These are phyloP conservation scores for Helianthus tuberosus DNA, from an alignment of 129 eudicot genomes.

Conservation along the genomic window DNA sequence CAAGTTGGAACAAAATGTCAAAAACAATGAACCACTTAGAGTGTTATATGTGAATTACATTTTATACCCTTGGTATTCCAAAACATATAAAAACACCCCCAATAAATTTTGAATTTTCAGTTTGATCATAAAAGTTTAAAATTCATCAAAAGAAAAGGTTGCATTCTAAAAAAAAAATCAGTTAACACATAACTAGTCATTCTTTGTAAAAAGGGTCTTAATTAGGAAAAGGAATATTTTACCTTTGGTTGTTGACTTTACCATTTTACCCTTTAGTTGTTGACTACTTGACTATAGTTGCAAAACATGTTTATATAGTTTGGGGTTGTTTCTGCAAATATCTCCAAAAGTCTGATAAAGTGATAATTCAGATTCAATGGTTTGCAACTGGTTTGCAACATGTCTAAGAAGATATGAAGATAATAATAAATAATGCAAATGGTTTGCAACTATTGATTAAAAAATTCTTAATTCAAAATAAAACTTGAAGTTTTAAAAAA, in stretches of 20 bases:
- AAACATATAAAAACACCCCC: not conserved
- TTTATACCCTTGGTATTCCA: not conserved
- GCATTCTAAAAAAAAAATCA: no score
- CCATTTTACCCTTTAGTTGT: not conserved
- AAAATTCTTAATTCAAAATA: no score
- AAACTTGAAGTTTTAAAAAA: not conserved
- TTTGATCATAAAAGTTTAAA: no score
- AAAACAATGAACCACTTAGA: conserved; percentile 1
- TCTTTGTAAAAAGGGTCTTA: no score
- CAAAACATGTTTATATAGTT: conserved; percentile 2
- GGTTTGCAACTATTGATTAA: conserved; percentile 11
- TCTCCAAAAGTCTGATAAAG: conserved; percentile 1
- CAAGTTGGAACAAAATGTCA: conserved; percentile 7
- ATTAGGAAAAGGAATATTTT: no score
- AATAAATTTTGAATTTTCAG: not conserved
- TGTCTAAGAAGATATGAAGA: not conserved
- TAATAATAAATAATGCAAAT: conserved; percentile 22
- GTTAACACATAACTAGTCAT: not conserved
- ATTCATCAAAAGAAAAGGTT: no score
- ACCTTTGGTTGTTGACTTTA: not conserved
- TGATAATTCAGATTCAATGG: conserved; percentile 9
- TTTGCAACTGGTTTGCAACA: conserved; percentile 16
- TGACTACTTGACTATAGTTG: not conserved
- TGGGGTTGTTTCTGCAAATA: conserved; percentile 16
- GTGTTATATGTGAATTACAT: not conserved